These are phyloP conservation scores for Cladosporium halotolerans DNA, from an alignment of 2,329 filamentous ascomycete species.

Conservation along the genomic window DNA sequence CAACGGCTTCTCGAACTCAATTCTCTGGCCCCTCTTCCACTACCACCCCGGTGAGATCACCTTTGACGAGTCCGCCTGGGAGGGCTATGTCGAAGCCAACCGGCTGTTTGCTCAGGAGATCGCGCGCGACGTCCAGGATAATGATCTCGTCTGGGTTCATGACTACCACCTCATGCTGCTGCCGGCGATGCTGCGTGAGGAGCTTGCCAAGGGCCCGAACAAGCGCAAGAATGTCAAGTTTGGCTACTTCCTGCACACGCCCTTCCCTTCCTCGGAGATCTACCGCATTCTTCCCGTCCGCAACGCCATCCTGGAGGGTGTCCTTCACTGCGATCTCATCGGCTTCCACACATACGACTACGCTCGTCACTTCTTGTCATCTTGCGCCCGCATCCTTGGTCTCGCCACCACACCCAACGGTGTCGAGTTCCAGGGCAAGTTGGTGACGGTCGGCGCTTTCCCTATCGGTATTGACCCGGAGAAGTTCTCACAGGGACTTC, in stretches of 20 bases:
- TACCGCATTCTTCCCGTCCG: conserved; percentile 92
- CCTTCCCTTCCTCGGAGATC: conserved; percentile 94
- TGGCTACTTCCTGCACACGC: conserved; percentile 95
- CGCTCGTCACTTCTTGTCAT: conserved; percentile 93
- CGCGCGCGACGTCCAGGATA: conserved; percentile 80
- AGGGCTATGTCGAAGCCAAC: conserved; percentile 89
- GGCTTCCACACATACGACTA: conserved; percentile 99
- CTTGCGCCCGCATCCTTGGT: conserved; percentile 84
- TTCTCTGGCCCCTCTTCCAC: conserved; percentile 97
- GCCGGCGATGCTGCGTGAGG: conserved; percentile 88
- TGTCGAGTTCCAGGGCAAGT: conserved; percentile 81
- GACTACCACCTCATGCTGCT: conserved; percentile 98
- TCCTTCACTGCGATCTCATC: conserved; percentile 89
- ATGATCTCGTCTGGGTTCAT: conserved; percentile 95
- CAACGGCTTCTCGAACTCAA: conserved; percentile 97
- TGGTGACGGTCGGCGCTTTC: conserved; percentile 88
- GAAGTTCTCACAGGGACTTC: conserved; percentile 83
- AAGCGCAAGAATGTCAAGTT: conserved; percentile 87
- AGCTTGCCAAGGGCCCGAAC: conserved; percentile 58
- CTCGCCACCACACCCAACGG: conserved; percentile 83
- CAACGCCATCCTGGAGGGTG: conserved; percentile 77
- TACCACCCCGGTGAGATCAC: conserved; percentile 98
- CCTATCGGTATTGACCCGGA: conserved; percentile 97
- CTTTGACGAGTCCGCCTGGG: conserved; percentile 92
- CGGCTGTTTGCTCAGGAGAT: conserved; percentile 84